Evolutionary conservation across 495 filamentous ascomycete species (phyloP).

Genomic region (Evansstolkia leycettana): DNA sequence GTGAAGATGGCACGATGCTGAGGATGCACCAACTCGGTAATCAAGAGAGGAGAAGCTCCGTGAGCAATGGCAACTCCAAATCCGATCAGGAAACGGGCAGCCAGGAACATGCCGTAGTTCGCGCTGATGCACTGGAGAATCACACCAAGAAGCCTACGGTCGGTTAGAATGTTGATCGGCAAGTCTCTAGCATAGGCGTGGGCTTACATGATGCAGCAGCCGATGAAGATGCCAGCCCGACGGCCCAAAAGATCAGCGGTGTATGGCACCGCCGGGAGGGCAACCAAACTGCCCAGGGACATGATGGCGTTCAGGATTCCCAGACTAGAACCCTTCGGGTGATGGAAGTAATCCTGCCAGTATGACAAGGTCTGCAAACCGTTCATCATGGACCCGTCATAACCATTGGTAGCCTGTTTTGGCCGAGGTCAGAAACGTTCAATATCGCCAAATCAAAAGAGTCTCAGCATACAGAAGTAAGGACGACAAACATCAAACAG

Average conservation of each 20-base stretch:
- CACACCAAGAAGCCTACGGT: conserved; percentile 34
- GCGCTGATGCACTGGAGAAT: conserved; percentile 39
- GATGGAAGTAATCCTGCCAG: conserved; percentile 27
- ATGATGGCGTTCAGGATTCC: conserved; percentile 58
- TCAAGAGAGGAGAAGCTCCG: conserved; percentile 48
- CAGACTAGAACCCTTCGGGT: conserved; percentile 39
- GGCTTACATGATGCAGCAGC: conserved; percentile 51
- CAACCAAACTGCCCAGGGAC: conserved; percentile 51
- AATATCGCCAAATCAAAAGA: no score
- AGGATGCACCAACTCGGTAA: conserved; percentile 53
- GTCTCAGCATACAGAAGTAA: conserved; percentile 20
- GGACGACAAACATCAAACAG: conserved; percentile 22
- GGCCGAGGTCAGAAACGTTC: not conserved
- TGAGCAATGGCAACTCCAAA: conserved; percentile 61
- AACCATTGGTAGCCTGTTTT: conserved; percentile 45
- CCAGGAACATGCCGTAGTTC: conserved; percentile 26
- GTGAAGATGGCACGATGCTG: conserved; percentile 56
- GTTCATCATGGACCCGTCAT: conserved; percentile 46
- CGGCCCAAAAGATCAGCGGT: conserved; percentile 51
- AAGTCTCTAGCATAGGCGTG: conserved; percentile 32
- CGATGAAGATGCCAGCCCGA: conserved; percentile 46
- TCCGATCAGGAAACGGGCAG: conserved; percentile 12
- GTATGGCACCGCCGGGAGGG: conserved; percentile 52
- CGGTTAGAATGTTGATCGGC: conserved; percentile 26
- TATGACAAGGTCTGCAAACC: conserved; percentile 23